Conservation (phyloP, 2,329 filamentous ascomycete species). For the Coniochaeta prunicola region DNA sequence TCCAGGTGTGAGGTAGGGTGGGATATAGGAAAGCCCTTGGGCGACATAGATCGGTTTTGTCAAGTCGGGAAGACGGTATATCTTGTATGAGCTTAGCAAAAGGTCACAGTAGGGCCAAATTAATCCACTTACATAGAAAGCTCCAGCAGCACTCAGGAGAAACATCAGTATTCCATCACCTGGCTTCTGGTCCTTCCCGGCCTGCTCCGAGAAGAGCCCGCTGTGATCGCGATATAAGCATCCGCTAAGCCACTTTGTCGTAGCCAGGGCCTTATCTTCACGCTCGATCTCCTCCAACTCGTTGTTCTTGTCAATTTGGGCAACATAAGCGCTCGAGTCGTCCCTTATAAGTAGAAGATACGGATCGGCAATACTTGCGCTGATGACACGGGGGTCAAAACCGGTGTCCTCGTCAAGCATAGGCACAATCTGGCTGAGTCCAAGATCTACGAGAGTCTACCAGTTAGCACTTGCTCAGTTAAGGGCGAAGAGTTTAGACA, state of each 20-base stretch:
- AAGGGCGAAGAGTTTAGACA: conserved; percentile 22
- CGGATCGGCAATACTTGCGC: conserved; percentile 78
- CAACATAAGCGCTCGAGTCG: conserved; percentile 72
- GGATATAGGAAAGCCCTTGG: conserved; percentile 71
- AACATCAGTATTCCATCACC: conserved; percentile 61
- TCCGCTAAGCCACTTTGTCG: conserved; percentile 72
- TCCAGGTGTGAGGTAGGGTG: conserved; percentile 66
- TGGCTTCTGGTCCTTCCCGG: conserved; percentile 30
- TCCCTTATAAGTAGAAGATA: conserved; percentile 79
- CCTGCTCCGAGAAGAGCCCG: conserved; percentile 42
- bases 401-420: conserved; percentile 89
- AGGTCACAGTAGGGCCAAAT: too few species aligned
- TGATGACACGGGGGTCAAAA: conserved; percentile 68
- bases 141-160: conserved; percentile 67
- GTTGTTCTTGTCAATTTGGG: conserved; percentile 70
- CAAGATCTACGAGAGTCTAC: conserved; percentile 56
- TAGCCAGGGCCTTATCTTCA: conserved; percentile 45
- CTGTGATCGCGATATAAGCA: conserved; percentile 70
- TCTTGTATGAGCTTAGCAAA: conserved; percentile 34
- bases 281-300: conserved; percentile 79
- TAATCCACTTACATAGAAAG: conserved; percentile 57
- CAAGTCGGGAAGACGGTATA: conserved; percentile 71
- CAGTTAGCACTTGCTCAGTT: conserved; percentile 8
- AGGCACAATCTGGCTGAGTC: conserved; percentile 82
- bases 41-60: conserved; percentile 64